A percentile compares a stretch with the other conserved stretches of the same genome.
Evolutionary conservation across 1,139 yeast species (phyloP).

Genomic region (Blastobotrys buckinghamii): DNA sequence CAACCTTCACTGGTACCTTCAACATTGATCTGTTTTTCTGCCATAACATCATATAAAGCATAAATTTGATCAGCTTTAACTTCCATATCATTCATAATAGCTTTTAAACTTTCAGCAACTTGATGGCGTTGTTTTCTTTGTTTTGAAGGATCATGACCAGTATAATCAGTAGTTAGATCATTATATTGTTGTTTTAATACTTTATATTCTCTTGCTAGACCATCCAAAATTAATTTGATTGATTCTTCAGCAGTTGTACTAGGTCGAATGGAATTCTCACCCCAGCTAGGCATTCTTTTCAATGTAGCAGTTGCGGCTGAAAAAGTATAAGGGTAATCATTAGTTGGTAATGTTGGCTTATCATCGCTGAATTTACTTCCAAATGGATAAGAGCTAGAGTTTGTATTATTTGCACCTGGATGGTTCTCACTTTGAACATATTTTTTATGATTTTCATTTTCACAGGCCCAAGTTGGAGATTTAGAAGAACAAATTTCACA

Average conservation of each 20-base stretch:
- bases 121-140: slow-evolving; percentile 25
- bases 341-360: slow-evolving; percentile 1
- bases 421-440: too few relatives aligned
- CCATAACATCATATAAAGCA: slow-evolving; percentile 29
- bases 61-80: slow-evolving; percentile 32
- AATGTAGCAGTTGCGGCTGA: not conserved
- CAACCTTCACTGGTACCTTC: not conserved
- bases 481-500: slow-evolving; percentile 10
- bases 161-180: slow-evolving; percentile 24
- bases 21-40: slow-evolving; percentile 20
- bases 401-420: too few relatives aligned
- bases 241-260: slow-evolving; percentile 29
- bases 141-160: slow-evolving; percentile 25
- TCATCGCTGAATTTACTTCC: too few relatives aligned
- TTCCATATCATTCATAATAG: slow-evolving; percentile 27
- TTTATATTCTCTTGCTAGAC: slow-evolving; percentile 26
- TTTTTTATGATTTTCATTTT: not conserved
- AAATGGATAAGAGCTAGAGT: not conserved
- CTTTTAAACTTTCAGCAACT: slow-evolving; percentile 23
- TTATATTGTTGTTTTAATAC: slow-evolving; percentile 22
- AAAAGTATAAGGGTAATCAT: not conserved
- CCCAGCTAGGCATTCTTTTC: slow-evolving; percentile 16
- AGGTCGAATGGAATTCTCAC: slow-evolving; percentile 30
- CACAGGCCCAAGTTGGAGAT: not conserved
- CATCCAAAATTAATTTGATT: slow-evolving; percentile 23